Conservation (phyloP, 2,329 filamentous ascomycete species). For the Dactylonectria estremocensis region DNA sequence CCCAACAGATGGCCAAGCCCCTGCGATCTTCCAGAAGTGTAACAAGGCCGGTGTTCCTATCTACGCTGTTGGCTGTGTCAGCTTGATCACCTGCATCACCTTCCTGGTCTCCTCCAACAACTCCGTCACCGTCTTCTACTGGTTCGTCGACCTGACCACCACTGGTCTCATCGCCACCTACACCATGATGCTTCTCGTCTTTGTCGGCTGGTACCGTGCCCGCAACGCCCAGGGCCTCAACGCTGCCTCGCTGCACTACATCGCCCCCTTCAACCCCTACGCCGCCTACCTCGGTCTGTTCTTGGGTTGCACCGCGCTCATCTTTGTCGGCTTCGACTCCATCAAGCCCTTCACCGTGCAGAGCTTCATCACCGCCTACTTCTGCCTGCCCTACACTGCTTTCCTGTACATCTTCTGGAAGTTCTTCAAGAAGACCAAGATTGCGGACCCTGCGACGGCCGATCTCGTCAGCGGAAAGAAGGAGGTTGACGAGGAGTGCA, state of each 20-base stretch:
- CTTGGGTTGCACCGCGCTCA: conserved; percentile 63
- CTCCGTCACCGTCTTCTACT: conserved; percentile 65
- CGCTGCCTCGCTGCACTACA: conserved; percentile 64
- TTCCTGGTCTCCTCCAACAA: conserved; percentile 65
- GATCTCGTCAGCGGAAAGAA: conserved; percentile 67
- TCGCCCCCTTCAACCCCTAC: conserved; percentile 66
- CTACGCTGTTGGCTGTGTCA: conserved; percentile 65
- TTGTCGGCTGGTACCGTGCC: conserved; percentile 63
- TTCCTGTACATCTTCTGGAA: conserved; percentile 67
- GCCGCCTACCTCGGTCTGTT: conserved; percentile 64
- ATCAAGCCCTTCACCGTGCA: conserved; percentile 66
- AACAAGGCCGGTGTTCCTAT: conserved; percentile 73
- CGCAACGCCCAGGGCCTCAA: conserved; percentile 64
- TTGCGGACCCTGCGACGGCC: conserved; percentile 42
- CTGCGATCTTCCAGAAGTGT: conserved; percentile 68
- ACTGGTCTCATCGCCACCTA: conserved; percentile 72
- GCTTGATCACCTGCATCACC: conserved; percentile 64
- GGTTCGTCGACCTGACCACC: conserved; percentile 69
- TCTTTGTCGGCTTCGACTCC: conserved; percentile 71
- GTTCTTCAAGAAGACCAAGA: conserved; percentile 65
- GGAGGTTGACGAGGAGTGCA: conserved; percentile 73
- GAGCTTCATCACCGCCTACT: conserved; percentile 68
- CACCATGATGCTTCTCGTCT: conserved; percentile 59
- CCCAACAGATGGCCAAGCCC: conserved; percentile 59
- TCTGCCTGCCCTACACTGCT: conserved; percentile 67